A percentile compares a stretch with the other conserved stretches of the same genome.
Conservation (phyloP, 352 stramenopile species). For the Phytophthora megakarya region DNA sequence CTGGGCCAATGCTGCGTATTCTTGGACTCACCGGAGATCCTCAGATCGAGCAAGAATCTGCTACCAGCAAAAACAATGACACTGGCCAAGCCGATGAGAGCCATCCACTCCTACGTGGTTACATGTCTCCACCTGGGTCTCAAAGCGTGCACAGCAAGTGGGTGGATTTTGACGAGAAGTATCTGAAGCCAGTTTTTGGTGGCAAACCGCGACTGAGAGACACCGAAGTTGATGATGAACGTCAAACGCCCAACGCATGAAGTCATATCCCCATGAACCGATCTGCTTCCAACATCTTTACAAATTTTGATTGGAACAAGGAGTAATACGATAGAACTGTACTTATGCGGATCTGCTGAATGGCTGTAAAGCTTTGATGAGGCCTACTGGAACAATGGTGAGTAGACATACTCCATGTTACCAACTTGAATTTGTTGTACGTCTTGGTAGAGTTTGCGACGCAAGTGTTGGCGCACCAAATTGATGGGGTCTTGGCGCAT, state of each 20-base stretch:
- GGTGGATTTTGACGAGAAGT: slow-evolving; percentile 66
- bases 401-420: slow-evolving; percentile 68
- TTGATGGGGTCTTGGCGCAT: slow-evolving; percentile 78
- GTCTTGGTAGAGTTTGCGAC: slow-evolving; percentile 59
- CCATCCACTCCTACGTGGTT: slow-evolving; percentile 10
- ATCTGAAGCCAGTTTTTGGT: slow-evolving; percentile 71
- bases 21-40: slow-evolving; percentile 36
- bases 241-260: slow-evolving; percentile 11
- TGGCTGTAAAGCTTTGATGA: no score
- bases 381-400: slow-evolving; percentile 53
- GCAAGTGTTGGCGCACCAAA: slow-evolving; percentile 60
- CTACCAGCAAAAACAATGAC: slow-evolving; percentile 11
- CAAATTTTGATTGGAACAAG: slow-evolving; percentile 8
- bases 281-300: no score
- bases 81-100: slow-evolving; percentile 29
- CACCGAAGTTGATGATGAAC: slow-evolving; percentile 15
- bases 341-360: slow-evolving; percentile 17
- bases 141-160: slow-evolving; percentile 58
- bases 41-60: slow-evolving; percentile 7
- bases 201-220: slow-evolving; percentile 44
- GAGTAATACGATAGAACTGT: slow-evolving; percentile 21
- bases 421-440: slow-evolving; percentile 69
- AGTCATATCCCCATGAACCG: neutral
- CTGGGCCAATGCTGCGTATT: slow-evolving; percentile 44
- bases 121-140: slow-evolving; percentile 29